A percentile compares a stretch with the other conserved stretches of the same genome.
Conservation (phyloP, 73 alveolate genomes). For the Diophrys sp. region DNA sequence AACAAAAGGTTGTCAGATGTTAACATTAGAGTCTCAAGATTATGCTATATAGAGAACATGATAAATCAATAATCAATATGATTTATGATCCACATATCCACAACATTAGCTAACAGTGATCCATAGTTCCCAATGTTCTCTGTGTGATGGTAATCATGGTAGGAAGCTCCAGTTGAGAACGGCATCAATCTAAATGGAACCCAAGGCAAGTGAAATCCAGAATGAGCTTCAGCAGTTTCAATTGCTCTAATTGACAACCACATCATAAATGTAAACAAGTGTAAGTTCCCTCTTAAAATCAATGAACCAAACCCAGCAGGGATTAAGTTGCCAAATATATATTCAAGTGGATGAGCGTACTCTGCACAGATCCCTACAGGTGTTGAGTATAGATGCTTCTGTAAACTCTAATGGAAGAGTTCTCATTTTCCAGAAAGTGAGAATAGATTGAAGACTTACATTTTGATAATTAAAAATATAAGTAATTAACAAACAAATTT, state of each 20-base stretch:
- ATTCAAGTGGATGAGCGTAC: constrained; percentile 77
- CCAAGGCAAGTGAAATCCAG: constrained; percentile 78
- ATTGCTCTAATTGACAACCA: constrained; percentile 37
- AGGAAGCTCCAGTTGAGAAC: constrained; percentile 12
- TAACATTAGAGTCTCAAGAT: no score
- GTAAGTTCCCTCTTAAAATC: constrained; percentile 31
- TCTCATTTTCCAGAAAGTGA: no score
- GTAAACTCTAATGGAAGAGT: no score
- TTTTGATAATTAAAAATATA: no score
- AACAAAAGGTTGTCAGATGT: no score
- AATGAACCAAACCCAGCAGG: constrained; percentile 55
- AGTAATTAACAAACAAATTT: no score
- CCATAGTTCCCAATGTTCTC: neutral
- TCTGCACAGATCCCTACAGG: constrained; percentile 63
- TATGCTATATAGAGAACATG: no score
- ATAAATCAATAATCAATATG: no score
- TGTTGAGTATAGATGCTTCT: constrained; percentile 67
- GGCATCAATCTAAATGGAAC: constrained; percentile 80
- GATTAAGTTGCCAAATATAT: constrained; percentile 46
- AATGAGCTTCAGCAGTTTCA: constrained; percentile 66
- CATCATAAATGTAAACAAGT: constrained; percentile 38
- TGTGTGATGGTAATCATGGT: neutral
- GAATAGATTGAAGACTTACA: no score
- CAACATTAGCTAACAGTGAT: no score
- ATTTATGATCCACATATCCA: no score